Base-by-base conservation (phyloP, 78 protist genomes). In the Bodo saltans region DNA sequence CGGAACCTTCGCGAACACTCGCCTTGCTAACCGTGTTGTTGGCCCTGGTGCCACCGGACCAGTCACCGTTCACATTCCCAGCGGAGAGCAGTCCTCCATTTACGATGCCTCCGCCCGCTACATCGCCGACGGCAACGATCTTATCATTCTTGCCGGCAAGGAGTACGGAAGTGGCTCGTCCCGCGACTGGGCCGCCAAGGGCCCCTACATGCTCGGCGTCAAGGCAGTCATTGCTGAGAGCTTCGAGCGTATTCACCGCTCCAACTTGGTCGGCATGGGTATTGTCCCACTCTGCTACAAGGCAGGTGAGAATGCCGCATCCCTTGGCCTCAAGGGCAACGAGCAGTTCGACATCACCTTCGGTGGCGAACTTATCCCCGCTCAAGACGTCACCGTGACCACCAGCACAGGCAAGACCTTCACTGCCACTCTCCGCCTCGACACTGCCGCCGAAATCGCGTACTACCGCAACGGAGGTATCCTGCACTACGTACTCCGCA, bases 111-210 rank as follows among this genome's bases (percentile, higher is more conserved):
- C 94, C 0, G 87, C 42, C 42, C 73, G 84, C 32, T 93, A 93
- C 86, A 81, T 60, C 70, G 40, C 30, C 38, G 42, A 79, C 52
- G 89, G 85, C 38, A 47, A 67, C 21, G 85, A 85, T 42, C 71
- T 91, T 8, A 72, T 91, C 38, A 76, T 94, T 0, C 70, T 94
- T 30, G 97, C 93, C 26, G 97, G 97, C 69, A 83, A 83, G 38
- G 93, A 88, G 84, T 94, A 92, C 79, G 97, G 97, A 3, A 37
- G 74, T 40, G 95, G 97, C 21, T 82, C 90, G 25, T 84, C 93
- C 0, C 72, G 97, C 28, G 97, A 94, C 83, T 94, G 97, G 97
- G 97, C 97, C 26, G 94, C 94, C 41, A 92, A 92, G 89, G 96
- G 96, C 21, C 92, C 93, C 69, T 90, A 87, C 53, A 73, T 89